These are phyloP conservation scores for Anisodus tanguticus DNA, from an alignment of 257 asterid genomes.

Conservation along the genomic window DNA sequence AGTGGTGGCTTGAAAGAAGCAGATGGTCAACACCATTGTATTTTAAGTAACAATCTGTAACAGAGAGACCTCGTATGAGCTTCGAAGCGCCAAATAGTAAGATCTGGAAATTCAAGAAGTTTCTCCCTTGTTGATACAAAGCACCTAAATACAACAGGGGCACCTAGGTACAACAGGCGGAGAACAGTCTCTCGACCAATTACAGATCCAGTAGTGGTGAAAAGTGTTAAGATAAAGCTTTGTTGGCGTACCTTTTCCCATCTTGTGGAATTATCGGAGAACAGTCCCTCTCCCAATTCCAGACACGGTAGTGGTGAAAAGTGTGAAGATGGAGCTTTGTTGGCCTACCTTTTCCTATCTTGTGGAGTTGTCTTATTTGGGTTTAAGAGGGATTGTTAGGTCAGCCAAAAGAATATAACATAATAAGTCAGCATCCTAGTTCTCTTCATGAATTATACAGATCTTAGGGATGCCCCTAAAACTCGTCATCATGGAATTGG, in stretches of 20 bases:
- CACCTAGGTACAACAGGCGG: background rate
- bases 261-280: background rate
- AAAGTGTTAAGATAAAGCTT: background rate
- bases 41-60: slow-evolving; percentile 15
- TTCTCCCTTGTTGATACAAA: background rate
- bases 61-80: background rate
- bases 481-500: background rate
- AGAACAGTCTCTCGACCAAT: background rate
- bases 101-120: background rate
- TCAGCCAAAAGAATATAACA: background rate
- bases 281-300: too few relatives aligned
- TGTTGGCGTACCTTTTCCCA: background rate
- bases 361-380: background rate
- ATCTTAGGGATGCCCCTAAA: background rate
- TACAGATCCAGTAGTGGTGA: background rate
- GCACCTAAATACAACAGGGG: slow-evolving; percentile 1
- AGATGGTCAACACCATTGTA: background rate
- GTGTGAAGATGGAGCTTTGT: slow-evolving; percentile 19
- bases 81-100: background rate
- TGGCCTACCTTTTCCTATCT: background rate
- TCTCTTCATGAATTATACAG: background rate
- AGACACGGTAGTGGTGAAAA: background rate
- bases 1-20: background rate
- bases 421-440: background rate
- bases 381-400: background rate